Conservation (phyloP, 176 grass and related monocot genomes). For the sorghum (Sorghum bicolor) region DNA sequence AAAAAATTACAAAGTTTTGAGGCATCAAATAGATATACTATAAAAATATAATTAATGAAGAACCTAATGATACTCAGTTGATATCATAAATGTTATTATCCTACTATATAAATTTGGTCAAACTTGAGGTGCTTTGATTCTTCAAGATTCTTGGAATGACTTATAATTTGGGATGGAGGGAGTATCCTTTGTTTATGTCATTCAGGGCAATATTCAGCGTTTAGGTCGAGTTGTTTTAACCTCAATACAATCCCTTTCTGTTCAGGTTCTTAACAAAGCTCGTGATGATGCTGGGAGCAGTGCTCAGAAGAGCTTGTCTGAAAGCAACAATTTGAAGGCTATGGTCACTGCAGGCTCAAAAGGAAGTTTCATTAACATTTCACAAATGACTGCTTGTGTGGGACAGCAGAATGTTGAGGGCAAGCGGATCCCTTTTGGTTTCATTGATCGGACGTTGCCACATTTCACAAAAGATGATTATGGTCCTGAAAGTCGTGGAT, state of each 20-base stretch:
- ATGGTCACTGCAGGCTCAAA: slow-evolving; percentile 98
- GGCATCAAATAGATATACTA: too few relatives aligned
- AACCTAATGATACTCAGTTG: too few relatives aligned
- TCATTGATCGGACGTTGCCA: slow-evolving; percentile 78
- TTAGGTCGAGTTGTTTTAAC: not conserved
- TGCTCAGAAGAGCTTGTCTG: slow-evolving; percentile 96
- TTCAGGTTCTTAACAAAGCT: slow-evolving; percentile 91
- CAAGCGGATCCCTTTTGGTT: slow-evolving; percentile 99
- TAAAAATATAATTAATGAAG: too few relatives aligned
- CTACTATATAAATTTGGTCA: too few relatives aligned
- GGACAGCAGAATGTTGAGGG: slow-evolving; percentile 98
- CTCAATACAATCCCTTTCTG: slow-evolving; percentile 16
- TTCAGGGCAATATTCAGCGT: not conserved
- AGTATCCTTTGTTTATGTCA: slow-evolving; percentile 4
- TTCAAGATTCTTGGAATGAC: too few relatives aligned
- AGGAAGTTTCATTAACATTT: slow-evolving; percentile 96
- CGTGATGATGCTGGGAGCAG: slow-evolving; percentile 99
- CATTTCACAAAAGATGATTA: slow-evolving; percentile 95
- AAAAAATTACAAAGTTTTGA: too few relatives aligned
- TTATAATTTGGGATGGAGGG: too few relatives aligned
- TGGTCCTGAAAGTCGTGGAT: slow-evolving; percentile 94
- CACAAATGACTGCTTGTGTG: slow-evolving; percentile 99
- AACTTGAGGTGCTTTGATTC: too few relatives aligned
- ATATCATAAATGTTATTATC: too few relatives aligned
- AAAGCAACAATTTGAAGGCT: slow-evolving; percentile 98